Percentiles rank a stretch among this genome's conserved stretches.
phyloP scores from a whole-genome alignment of 345 rosid species.

The Eucalyptus brandiana region DNA sequence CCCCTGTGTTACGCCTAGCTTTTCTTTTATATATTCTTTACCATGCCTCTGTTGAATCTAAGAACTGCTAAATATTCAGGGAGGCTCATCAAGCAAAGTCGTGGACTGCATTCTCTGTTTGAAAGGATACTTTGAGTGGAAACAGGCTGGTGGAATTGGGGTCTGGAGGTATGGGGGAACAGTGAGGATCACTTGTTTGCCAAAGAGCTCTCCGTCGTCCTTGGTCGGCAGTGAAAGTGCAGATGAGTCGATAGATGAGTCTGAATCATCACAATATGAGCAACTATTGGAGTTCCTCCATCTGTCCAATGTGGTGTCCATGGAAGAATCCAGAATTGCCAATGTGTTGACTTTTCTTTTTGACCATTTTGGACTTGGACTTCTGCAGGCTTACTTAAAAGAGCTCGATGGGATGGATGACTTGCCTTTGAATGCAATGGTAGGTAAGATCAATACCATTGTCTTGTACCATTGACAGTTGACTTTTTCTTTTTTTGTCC shows the following conservation, averaged over 20 bases:
- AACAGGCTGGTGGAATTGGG: slow-evolving; percentile 86
- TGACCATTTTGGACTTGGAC: slow-evolving; percentile 74
- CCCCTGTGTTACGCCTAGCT: background rate
- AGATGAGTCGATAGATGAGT: slow-evolving; percentile 78
- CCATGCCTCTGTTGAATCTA: background rate
- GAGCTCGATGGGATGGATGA: slow-evolving; percentile 53
- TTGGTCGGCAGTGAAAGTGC: slow-evolving; percentile 65
- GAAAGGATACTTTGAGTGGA: slow-evolving; percentile 95
- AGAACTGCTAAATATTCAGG: slow-evolving; percentile 18
- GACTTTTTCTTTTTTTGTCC: background rate
- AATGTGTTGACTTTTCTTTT: slow-evolving; percentile 70
- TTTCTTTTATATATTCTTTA: background rate
- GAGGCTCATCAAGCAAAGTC: slow-evolving; percentile 89
- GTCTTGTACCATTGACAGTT: background rate
- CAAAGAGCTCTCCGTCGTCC: slow-evolving; percentile 53
- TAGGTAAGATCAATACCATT: slow-evolving; percentile 45
- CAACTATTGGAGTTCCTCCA: slow-evolving; percentile 83
- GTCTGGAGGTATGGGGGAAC: slow-evolving; percentile 98
- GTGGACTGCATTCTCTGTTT: slow-evolving; percentile 95
- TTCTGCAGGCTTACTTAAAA: slow-evolving; percentile 69
- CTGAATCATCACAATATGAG: slow-evolving; percentile 84
- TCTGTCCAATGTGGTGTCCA: slow-evolving; percentile 60
- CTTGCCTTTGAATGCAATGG: slow-evolving; percentile 89
- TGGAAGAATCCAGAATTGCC: slow-evolving; percentile 74
- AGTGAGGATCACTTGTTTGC: slow-evolving; percentile 75